Evolutionary conservation across 225 moss, liverwort and hornwort species (phyloP), one percentile per base, ranked within the genome.

Genomic region (Marchantia polymorpha): DNA sequence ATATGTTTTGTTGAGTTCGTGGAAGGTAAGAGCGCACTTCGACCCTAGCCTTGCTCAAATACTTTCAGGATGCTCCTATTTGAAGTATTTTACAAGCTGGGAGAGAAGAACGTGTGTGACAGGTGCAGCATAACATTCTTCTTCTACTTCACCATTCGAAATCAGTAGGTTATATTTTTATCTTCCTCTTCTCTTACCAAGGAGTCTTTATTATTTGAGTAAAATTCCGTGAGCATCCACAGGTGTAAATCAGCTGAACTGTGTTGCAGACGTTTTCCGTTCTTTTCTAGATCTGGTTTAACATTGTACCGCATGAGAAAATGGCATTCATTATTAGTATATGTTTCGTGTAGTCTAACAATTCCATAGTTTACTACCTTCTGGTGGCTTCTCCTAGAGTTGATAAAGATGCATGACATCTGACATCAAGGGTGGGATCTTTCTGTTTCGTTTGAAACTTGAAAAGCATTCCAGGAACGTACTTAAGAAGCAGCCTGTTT

Each of bases 1-100:
- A 53, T 59, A 52, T 70, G 52, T 59, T 75, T 79, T 54, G 51
- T 73, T 77, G 64, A 64, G 59, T 54, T 69, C 50, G 51, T 75
- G 69, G 64, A 80, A 83, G 80, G 83, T 80, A 80, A 72, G 69
- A 55, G 46, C 53, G 52, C n/a, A 13, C 83, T 72, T 71, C 51
- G 54, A 31, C 75, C 79, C 55, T 69, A 58, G 5, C 70, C 52
- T 26, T 22, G 25, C 9, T 7, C 10, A 26, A 52, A 26, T 56
- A 11, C 20, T 23, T 52, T n/a, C 7, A 51, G 51, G 11, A 73
- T 73, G 17, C 48, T 23, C 11, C 48, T 49, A 11, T 19, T 20
- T 48, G 14, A 48, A n/a, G 52, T 11, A 51, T 20, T 52, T 73
- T 13, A 52, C 51, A 73, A 52, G 52, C 7, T 9, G 51, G 23